Conservation (phyloP, 257 asterid genomes). For the Vinca minor region DNA sequence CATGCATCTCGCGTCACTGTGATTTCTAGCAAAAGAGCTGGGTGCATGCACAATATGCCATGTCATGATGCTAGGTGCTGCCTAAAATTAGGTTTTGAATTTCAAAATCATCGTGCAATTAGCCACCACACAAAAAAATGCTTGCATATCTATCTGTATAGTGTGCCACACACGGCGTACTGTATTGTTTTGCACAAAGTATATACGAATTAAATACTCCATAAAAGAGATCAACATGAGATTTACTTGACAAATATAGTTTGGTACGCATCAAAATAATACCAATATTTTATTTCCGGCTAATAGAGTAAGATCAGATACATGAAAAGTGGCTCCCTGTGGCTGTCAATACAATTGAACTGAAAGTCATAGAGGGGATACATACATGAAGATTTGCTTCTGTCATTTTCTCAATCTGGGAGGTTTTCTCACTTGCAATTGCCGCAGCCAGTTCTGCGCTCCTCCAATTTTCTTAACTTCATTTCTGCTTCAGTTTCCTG, state of each 20-base stretch:
- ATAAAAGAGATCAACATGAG: background rate
- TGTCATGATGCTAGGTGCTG: background rate
- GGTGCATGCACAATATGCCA: background rate
- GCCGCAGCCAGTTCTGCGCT: constrained; percentile 84
- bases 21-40: background rate
- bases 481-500: constrained; percentile 75
- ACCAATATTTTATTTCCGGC: too few relatives aligned
- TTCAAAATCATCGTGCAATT: background rate
- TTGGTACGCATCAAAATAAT: too few relatives aligned
- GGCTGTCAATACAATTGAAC: too few relatives aligned
- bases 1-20: background rate
- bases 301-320: too few relatives aligned
- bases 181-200: background rate
- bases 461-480: constrained; percentile 51
- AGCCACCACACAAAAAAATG: background rate
- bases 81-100: background rate
- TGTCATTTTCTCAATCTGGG: constrained; percentile 94
- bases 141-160: background rate
- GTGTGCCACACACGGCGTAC: background rate
- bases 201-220: background rate
- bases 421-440: constrained; percentile 86
- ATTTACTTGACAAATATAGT: background rate
- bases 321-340: too few relatives aligned
- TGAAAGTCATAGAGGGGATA: too few relatives aligned
- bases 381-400: constrained; percentile 90